Evolutionary conservation across 306 rosid genomes (phyloP), one percentile per base, ranked within the genome.

Genomic region (Cucumis hystrix): DNA sequence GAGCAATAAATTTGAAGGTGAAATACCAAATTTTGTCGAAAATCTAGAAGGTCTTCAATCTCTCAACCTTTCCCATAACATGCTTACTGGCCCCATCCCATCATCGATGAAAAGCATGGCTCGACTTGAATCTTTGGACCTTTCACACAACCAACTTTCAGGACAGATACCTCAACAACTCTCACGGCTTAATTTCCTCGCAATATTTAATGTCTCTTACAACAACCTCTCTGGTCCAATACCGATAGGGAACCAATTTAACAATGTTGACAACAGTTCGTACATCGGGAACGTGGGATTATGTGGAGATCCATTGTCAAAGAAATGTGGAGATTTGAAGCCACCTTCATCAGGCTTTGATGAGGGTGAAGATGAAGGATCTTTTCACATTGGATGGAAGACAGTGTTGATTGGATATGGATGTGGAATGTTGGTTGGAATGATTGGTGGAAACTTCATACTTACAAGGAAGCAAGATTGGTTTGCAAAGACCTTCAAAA

Each of bases 161-260:
- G 72, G 82, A 13, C 33, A 7, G 20, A 43, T 79, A 7, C 77
- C 59, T 2, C 12, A 14, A 25, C 6, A 60, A 16, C 35, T 79
- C 6, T 23, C 73, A 0, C 7, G 20, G n/a, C 82, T 79, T 37
- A 79, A 6, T 17, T 82, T 82, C 28, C 81, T 82, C 52, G 56
- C 7, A 52, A 25, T 10, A 8, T 78, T 78, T 16, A 45, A 54
- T 61, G 84, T 82, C 37, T 51, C 81, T 3, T 28, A 82, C 13
- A 82, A 77, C 63, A 20, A n/a, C 14, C 79, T 82, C 40, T 35
- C 67, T 0, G 81, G 84, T 33, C 18, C 11, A 2, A 78, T 78
- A 21, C 81, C 84, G 25, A 18, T 43, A 11, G 81, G 78, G 6
- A 37, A 79, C 35, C 83, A 83, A 25, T 37, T 83, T 23, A 65